A percentile compares a stretch with the other conserved stretches of the same genome.
Evolutionary conservation across 2,329 filamentous ascomycete species (phyloP).

Genomic region (Elsinoe fawcettii): DNA sequence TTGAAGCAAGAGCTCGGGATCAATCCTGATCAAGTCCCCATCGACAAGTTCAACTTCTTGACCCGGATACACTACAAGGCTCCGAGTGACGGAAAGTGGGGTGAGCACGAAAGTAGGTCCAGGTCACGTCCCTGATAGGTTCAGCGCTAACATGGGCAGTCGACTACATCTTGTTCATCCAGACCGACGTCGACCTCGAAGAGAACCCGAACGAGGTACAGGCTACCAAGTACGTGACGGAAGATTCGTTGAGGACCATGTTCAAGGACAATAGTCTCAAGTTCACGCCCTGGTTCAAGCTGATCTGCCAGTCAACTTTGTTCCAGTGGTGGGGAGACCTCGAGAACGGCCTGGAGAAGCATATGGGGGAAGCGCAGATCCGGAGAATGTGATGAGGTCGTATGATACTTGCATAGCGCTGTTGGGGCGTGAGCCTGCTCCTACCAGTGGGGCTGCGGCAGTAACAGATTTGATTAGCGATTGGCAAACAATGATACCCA

Average conservation of each 20-base stretch:
- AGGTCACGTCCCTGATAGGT: not conserved
- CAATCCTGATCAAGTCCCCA: conserved; percentile 74
- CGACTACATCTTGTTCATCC: conserved; percentile 98
- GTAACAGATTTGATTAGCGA: conserved; percentile 9
- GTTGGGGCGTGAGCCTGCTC: not conserved
- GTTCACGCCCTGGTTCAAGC: conserved; percentile 98
- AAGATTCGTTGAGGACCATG: conserved; percentile 73
- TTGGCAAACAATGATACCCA: conserved; percentile 4
- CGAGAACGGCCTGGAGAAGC: conserved; percentile 72
- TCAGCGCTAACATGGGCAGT: conserved; percentile 47
- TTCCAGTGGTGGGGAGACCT: conserved; percentile 96
- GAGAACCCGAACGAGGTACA: conserved; percentile 83
- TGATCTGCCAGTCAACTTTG: conserved; percentile 95
- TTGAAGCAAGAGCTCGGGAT: conserved; percentile 93
- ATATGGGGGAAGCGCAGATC: conserved; percentile 77
- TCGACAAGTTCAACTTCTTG: conserved; percentile 87
- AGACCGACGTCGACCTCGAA: conserved; percentile 77
- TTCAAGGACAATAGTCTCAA: conserved; percentile 72
- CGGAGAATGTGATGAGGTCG: conserved; percentile 58
- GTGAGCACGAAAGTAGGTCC: conserved; percentile 87
- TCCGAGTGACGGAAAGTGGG: conserved; percentile 94
- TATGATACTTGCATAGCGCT: conserved; percentile 1
- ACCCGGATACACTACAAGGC: conserved; percentile 98
- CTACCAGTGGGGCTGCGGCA: conserved; percentile 3
- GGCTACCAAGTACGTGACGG: conserved; percentile 74